phyloP scores from a whole-genome alignment of 805 yeast species.

The Geotrichum ghanense region DNA sequence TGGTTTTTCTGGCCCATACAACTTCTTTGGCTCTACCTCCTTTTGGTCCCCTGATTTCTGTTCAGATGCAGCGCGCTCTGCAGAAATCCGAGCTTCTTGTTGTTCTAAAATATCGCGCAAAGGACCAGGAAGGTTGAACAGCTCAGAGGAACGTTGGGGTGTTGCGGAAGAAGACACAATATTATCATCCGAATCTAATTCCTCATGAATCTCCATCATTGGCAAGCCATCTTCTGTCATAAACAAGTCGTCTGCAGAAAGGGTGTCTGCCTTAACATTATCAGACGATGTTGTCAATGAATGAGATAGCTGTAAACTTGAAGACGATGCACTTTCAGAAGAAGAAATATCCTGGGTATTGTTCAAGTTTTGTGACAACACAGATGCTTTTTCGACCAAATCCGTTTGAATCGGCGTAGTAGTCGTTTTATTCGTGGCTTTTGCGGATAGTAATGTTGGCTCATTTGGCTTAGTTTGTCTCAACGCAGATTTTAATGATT shows the following conservation, averaged over 20 bases:
- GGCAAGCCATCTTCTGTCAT: slow-evolving; percentile 37
- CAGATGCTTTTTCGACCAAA: too few species aligned
- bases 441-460: too few species aligned
- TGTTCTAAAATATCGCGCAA: slow-evolving; percentile 14
- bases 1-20: slow-evolving; percentile 8
- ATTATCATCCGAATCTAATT: slow-evolving; percentile 74
- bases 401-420: too few species aligned
- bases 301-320: too few species aligned
- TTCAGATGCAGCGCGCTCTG: slow-evolving; percentile 6
- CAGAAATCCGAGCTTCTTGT: not conserved
- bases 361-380: too few species aligned
- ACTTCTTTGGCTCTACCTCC: not conserved
- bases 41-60: slow-evolving; percentile 3
- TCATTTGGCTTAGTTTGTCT: too few species aligned
- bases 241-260: not conserved
- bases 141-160: slow-evolving; percentile 24
- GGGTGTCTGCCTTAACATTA: too few species aligned
- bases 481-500: too few species aligned
- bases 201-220: slow-evolving; percentile 74
- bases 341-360: too few species aligned
- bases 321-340: too few species aligned
- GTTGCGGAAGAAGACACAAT: slow-evolving; percentile 37
- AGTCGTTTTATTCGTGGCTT: too few species aligned
- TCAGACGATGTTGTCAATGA: too few species aligned
- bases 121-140: slow-evolving; percentile 18